Conservation (phyloP, 1,284 basidiomycete species). For the Cystobasidium pallidum region DNA sequence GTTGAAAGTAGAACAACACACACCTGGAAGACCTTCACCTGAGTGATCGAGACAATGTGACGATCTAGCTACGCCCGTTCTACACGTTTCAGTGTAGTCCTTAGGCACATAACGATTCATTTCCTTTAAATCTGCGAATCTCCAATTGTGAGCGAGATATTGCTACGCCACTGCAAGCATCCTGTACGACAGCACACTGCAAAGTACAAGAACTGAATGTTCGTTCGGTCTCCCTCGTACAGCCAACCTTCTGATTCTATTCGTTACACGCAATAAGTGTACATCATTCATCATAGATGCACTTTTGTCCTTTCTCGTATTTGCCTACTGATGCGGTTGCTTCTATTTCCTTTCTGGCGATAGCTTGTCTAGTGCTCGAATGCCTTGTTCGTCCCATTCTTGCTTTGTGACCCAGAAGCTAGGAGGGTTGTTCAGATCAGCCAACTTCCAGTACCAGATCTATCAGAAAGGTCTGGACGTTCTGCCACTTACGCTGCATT, state of each 20-base stretch:
- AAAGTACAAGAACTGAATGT: background rate
- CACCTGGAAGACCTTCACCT: background rate
- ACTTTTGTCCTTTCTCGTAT: background rate
- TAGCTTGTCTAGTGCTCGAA: slow-evolving; percentile 79
- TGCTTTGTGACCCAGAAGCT: slow-evolving; percentile 71
- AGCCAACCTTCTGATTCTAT: background rate
- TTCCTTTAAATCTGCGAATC: too few relatives aligned
- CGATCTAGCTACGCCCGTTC: too few relatives aligned
- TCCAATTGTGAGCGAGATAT: too few relatives aligned
- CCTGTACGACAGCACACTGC: background rate
- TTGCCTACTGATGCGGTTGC: background rate
- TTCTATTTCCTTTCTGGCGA: slow-evolving; percentile 23
- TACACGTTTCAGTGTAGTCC: too few relatives aligned
- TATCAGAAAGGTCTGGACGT: slow-evolving; percentile 54
- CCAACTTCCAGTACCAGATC: too few relatives aligned
- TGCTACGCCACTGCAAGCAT: too few relatives aligned
- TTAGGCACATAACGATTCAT: too few relatives aligned
- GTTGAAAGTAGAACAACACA: background rate
- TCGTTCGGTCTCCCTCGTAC: background rate
- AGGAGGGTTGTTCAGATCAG: background rate
- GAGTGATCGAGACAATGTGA: background rate
- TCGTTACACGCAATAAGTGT: slow-evolving; percentile 5
- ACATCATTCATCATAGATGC: slow-evolving; percentile 3
- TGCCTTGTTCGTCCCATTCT: slow-evolving; percentile 91
- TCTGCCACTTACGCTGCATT: slow-evolving; percentile 84